Percentiles rank a stretch among this genome's conserved stretches.
Evolutionary conservation across 371 early-diverging fungal species (phyloP).

Genomic region (Funneliformis caledonium): DNA sequence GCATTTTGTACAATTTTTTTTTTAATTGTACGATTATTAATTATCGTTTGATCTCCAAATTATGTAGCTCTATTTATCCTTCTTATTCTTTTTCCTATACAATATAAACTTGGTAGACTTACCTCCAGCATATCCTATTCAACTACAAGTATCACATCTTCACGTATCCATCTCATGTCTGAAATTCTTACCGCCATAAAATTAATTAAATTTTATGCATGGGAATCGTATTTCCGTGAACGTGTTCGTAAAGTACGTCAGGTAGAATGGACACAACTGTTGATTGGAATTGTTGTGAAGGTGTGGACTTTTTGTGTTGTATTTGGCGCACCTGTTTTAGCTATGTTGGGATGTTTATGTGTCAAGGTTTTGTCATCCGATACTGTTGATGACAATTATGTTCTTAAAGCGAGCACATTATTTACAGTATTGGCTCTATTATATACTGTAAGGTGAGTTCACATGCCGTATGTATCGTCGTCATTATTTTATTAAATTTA

Average conservation of each 20-base stretch:
- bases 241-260: slow-evolving; percentile 51
- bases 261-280: slow-evolving; percentile 57
- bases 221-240: slow-evolving; percentile 61
- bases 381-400: slow-evolving; percentile 36
- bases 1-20: background rate
- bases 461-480: background rate
- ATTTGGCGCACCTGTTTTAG: slow-evolving; percentile 65
- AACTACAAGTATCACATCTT: slow-evolving; percentile 55
- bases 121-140: slow-evolving; percentile 49
- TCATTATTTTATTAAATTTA: background rate
- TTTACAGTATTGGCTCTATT: slow-evolving; percentile 69
- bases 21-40: background rate
- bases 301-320: slow-evolving; percentile 61
- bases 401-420: slow-evolving; percentile 52
- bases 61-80: slow-evolving; percentile 56
- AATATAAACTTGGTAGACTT: slow-evolving; percentile 59
- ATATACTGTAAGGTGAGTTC: slow-evolving; percentile 54
- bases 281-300: slow-evolving; percentile 54
- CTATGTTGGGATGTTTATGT: slow-evolving; percentile 54
- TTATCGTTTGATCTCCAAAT: background rate
- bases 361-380: slow-evolving; percentile 47
- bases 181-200: slow-evolving; percentile 77
- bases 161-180: slow-evolving; percentile 71
- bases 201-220: slow-evolving; percentile 78
- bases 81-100: slow-evolving; percentile 65